Conservation (phyloP, 2,329 filamentous ascomycete genomes). For the Aureobasidium sp. region DNA sequence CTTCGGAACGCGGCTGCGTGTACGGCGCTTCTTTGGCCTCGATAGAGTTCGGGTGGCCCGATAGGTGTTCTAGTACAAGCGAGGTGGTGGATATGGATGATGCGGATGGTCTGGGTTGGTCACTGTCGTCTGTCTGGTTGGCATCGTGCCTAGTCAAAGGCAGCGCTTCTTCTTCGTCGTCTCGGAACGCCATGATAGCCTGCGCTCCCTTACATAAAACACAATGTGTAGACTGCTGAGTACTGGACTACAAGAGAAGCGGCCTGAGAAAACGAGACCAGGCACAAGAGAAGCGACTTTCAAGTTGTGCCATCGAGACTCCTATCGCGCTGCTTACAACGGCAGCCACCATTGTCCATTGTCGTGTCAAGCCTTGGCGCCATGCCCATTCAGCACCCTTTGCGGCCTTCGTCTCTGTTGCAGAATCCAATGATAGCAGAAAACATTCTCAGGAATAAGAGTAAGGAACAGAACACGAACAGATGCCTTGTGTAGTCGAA, state of each 20-base stretch:
- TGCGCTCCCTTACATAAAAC: neutral
- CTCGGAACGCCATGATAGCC: conserved; percentile 13
- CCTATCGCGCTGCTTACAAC: neutral
- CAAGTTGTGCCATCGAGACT: neutral
- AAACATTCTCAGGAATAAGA: neutral
- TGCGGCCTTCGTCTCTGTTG: neutral
- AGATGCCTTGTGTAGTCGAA: neutral
- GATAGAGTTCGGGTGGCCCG: conserved; percentile 40
- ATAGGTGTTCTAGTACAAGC: conserved; percentile 68
- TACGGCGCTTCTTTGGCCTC: conserved; percentile 40
- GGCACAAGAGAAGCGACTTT: neutral
- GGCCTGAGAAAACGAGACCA: neutral
- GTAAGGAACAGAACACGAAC: neutral
- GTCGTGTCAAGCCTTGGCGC: neutral
- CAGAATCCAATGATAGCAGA: neutral
- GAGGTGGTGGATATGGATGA: conserved; percentile 80
- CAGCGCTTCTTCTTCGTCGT: conserved; percentile 39
- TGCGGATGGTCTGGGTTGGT: conserved; percentile 43
- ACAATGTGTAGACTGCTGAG: neutral
- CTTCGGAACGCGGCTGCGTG: conserved; percentile 26
- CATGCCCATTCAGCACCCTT: neutral
- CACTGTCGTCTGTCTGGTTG: conserved; percentile 24
- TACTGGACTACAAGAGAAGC: neutral
- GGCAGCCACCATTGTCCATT: conserved; percentile 2
- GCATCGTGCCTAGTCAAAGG: conserved; percentile 32